A percentile compares a stretch with the other conserved stretches of the same genome.
Conservation (phyloP, 2,329 filamentous ascomycete genomes). For the Gliomastix tumulicola region DNA sequence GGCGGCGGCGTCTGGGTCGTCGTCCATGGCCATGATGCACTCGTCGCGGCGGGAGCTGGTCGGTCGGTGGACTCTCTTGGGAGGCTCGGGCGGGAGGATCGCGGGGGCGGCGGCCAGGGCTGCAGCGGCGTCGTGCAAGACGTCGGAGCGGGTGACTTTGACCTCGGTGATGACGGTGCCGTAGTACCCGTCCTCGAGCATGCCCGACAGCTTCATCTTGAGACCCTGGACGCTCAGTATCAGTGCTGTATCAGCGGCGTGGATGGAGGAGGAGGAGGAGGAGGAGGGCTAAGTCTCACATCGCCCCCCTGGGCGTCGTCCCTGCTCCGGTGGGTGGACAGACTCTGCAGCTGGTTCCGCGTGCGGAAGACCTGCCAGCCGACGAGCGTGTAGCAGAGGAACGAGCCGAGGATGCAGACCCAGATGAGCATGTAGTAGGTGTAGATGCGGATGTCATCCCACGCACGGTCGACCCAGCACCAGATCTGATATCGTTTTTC, state of each 20-base stretch:
- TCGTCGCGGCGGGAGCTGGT: neutral
- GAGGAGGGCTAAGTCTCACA: slow-evolving; percentile 15
- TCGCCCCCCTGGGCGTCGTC: slow-evolving; percentile 21
- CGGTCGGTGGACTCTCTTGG: slow-evolving; percentile 1
- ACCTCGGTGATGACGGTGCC: slow-evolving; percentile 48
- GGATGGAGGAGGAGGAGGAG: neutral
- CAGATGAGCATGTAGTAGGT: slow-evolving; percentile 57
- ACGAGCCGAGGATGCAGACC: slow-evolving; percentile 49
- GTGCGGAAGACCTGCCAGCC: slow-evolving; percentile 54
- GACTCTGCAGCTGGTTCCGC: slow-evolving; percentile 46
- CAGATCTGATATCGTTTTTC: slow-evolving; percentile 52
- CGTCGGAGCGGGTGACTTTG: slow-evolving; percentile 28
- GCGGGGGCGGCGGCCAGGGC: slow-evolving; percentile 1
- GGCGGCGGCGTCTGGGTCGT: neutral
- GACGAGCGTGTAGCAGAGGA: slow-evolving; percentile 48
- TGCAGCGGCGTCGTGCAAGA: slow-evolving; percentile 16
- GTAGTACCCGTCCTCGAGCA: slow-evolving; percentile 29
- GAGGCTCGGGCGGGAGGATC: slow-evolving; percentile 5
- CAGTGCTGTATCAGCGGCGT: neutral
- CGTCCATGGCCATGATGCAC: no score
- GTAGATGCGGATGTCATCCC: slow-evolving; percentile 51
- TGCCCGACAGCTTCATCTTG: slow-evolving; percentile 7
- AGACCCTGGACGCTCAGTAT: no score
- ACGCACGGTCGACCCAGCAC: slow-evolving; percentile 52
- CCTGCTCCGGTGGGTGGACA: slow-evolving; percentile 28